Evolutionary conservation across 768 basidiomycete species (phyloP), one percentile per base, ranked within the genome.

Genomic region (Macrolepiota fuliginosa): DNA sequence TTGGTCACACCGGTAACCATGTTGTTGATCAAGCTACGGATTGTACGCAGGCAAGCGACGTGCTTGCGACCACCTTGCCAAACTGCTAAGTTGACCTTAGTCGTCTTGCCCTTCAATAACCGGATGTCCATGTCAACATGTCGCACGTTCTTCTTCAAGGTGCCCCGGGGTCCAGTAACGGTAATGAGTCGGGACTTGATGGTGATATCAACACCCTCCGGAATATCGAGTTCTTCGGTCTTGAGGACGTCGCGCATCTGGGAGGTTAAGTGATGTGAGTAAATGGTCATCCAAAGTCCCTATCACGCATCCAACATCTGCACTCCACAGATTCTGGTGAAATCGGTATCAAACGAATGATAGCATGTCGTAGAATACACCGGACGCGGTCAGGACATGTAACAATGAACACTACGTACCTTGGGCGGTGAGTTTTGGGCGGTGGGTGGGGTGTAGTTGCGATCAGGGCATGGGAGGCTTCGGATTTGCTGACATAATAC

Each of bases 31-130:
- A 96, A 74, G 68, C 90, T 95, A 76, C 88, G 90, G 78, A 99
- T 93, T 39, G 97, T 99, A 68, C 96, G 88, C 66, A 99, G 81
- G 83, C 96, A 98, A 61, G 97, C 97, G 70, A 98, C 92, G 74
- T 99, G 97, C 82, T 99, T 99, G 73, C 97, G 89, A 65, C 88
- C 91, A 64, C 93, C 97, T 79, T 98, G 94, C 97, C 97, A 99
- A 63, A 99, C 92, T 63, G 94, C 92, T 70, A 98, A 85, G 64
- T 86, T 86, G 73, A 98, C 90, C 73, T 88, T 87, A 66, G 83
- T 85, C 68, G 81, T 80, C 79, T 94, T 89, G 72, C 84, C 83
- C 79, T 90, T 92, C 68, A 92, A 76, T 54, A 94, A 77, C 72
- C 89, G 87, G 76, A 96, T 89, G 76, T 95, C 94, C 92, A 96